Evolutionary conservation across 768 basidiomycete genomes (phyloP), one percentile per base, ranked within the genome.

Genomic region (Russula dissimulans): DNA sequence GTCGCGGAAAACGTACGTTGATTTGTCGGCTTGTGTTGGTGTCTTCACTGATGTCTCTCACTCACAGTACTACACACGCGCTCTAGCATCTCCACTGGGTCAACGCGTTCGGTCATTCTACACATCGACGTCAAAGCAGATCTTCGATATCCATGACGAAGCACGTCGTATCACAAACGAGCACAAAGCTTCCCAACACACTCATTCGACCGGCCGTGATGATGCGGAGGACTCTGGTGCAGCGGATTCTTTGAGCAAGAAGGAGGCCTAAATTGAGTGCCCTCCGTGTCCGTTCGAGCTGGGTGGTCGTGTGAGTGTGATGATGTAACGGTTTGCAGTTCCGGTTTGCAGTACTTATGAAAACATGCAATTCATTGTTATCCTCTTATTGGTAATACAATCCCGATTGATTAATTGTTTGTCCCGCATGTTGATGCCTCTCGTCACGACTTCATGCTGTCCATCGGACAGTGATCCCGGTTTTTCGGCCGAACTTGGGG

Each of bases 61-160:
- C 7, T 6, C 39, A 48, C 67, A 90, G 87, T 94, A 93, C 68
- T 97, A 95, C 71, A 64, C 75, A 26, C 84, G 80, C 67, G 91
- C 89, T 12, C 74, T 95, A 22, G 54, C 79, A n/a, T 91, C 89
- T 42, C 81, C 88, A 1, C 72, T 86, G 26, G 94, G 93, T 11
- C 81, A 85, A 74, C 85, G 82, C 67, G 89, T 97, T 59, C 73
- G 76, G 32, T 67, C 74, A 1, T 97, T 97, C 77, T 97, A 97
- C 77, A 95, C 95, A 14, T 74, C 75, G 46, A 95, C 92, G 8
- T 79, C 85, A 18, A 97, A 97, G 76, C 90, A 95, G 72, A 85
- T 91, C 31, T 68, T 80, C 18, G 94, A 97, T 69, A 94, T 97
- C 50, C 94, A 97, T 69, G 91, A 94, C 68, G 95, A 97, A 73